Percentiles rank a stretch among this genome's conserved stretches.
phyloP scores from a whole-genome alignment of 1,139 yeast genomes.

The Geotrichum klebahnii region DNA sequence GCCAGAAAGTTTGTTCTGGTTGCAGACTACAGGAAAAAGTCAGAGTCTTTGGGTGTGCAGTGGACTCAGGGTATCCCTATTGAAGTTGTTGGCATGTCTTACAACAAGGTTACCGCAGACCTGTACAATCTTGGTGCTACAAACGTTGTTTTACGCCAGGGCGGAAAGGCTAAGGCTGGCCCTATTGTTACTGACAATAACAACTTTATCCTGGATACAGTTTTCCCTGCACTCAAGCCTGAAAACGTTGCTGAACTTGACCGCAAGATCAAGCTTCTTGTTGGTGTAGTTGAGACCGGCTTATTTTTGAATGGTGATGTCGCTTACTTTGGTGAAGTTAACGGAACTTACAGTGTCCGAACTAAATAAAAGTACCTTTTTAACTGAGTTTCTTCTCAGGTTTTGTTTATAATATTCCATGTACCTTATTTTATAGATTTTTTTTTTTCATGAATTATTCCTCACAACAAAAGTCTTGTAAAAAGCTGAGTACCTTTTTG shows the following conservation, averaged over 20 bases:
- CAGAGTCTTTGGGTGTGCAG: constrained; percentile 59
- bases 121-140: constrained; percentile 62
- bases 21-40: constrained; percentile 86
- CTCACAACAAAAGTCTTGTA: constrained; percentile 25
- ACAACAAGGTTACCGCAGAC: constrained; percentile 67
- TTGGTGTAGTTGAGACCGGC: constrained; percentile 97
- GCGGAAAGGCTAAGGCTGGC: constrained; percentile 92
- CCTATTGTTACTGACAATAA: constrained; percentile 97
- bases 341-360: constrained; percentile 47
- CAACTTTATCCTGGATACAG: constrained; percentile 88
- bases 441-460: neutral
- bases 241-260: constrained; percentile 50
- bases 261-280: constrained; percentile 60
- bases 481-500: constrained; percentile 26
- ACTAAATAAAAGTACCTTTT: constrained; percentile 3
- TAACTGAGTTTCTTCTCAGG: neutral
- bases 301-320: constrained; percentile 70
- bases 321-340: constrained; percentile 83
- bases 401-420: neutral
- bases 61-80: constrained; percentile 95
- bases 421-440: neutral
- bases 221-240: constrained; percentile 79
- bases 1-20: constrained; percentile 77
- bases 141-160: constrained; percentile 67
- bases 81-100: constrained; percentile 88